phyloP scores from a whole-genome alignment of 148 eudicot genomes.

The Rhododendron williamsianum region DNA sequence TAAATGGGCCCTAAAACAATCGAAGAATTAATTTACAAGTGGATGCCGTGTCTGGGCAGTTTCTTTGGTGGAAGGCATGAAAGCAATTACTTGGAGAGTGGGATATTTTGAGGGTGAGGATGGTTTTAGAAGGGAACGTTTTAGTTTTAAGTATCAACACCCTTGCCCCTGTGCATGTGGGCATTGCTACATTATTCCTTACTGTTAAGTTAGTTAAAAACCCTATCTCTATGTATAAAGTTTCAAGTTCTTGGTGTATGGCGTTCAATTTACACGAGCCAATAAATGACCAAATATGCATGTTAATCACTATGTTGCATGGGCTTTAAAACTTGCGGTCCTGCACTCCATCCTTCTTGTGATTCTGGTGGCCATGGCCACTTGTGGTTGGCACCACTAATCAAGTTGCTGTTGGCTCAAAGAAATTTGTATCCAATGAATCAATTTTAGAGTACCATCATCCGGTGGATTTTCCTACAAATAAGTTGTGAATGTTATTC shows the following conservation, averaged over 20 bases:
- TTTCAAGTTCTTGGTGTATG: neutral
- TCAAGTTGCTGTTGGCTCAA: neutral
- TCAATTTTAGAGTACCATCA: neutral
- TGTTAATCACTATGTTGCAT: neutral
- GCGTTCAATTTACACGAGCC: neutral
- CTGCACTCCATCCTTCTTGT: neutral
- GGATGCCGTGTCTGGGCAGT: neutral
- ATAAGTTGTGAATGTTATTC: neutral
- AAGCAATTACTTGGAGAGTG: neutral
- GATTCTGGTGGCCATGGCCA: neutral
- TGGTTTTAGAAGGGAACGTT: neutral
- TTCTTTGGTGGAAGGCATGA: constrained; percentile 1
- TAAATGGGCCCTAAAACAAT: neutral
- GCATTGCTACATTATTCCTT: neutral
- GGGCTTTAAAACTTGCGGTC: neutral
- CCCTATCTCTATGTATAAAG: neutral
- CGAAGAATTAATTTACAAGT: neutral
- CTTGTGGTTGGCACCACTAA: neutral
- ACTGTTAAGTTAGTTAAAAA: neutral
- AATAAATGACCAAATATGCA: neutral
- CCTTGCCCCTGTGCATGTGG: neutral
- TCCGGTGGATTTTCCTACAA: neutral
- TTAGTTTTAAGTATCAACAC: neutral
- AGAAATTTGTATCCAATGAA: neutral
- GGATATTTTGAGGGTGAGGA: neutral